Conservation (phyloP, 371 early-diverging fungal genomes). For the Syncephalis plumigaleata region DNA sequence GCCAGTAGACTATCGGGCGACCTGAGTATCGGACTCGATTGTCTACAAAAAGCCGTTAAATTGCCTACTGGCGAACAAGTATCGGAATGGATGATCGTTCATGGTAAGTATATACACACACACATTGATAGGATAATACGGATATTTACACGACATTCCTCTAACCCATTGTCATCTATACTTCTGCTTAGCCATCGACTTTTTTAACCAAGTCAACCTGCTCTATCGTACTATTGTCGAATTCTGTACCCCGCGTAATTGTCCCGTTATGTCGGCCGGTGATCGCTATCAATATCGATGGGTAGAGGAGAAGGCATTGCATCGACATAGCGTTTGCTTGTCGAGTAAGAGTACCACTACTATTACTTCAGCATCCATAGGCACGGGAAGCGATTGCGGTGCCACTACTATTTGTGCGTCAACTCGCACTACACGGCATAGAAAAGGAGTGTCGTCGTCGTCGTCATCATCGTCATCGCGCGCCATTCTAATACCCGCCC, state of each 20-base stretch:
- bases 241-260: slow-evolving; percentile 53
- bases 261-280: slow-evolving; percentile 81
- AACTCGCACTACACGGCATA: slow-evolving; percentile 65
- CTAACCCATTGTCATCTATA: neutral
- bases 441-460: too few relatives aligned
- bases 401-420: slow-evolving; percentile 49
- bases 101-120: too few relatives aligned
- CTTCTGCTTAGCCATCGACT: slow-evolving; percentile 47
- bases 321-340: neutral
- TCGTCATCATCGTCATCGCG: too few relatives aligned
- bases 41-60: too few relatives aligned
- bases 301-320: too few relatives aligned
- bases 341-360: slow-evolving; percentile 12
- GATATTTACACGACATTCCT: too few relatives aligned
- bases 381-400: neutral
- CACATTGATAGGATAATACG: too few relatives aligned
- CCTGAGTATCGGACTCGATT: too few relatives aligned
- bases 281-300: too few relatives aligned
- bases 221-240: slow-evolving; percentile 73
- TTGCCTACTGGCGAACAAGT: too few relatives aligned
- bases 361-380: neutral
- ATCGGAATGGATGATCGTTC: too few relatives aligned
- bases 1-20: too few relatives aligned
- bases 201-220: slow-evolving; percentile 84
- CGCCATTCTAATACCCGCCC: slow-evolving; percentile 63